Evolutionary conservation across 306 rosid genomes (phyloP).

Genomic region (Dicorynia guianensis): DNA sequence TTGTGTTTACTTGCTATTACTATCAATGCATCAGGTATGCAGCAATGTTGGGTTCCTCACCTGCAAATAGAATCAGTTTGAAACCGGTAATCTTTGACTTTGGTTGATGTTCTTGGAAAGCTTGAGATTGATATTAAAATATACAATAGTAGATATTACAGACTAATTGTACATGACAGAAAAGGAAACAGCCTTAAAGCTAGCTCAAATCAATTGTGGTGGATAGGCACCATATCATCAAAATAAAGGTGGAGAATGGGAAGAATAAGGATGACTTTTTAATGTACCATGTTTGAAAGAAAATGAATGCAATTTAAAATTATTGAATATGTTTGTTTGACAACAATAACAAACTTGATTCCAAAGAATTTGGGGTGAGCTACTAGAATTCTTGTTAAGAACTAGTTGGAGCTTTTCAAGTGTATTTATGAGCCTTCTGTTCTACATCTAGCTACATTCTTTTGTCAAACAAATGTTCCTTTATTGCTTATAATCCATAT

Average conservation of each 20-base stretch:
- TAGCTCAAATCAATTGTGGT: constrained; percentile 31
- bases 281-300: neutral
- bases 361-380: too few species aligned
- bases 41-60: constrained; percentile 90
- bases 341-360: too few species aligned
- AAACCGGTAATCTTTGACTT: constrained; percentile 65
- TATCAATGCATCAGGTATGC: constrained; percentile 75
- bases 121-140: constrained; percentile 4
- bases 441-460: too few species aligned
- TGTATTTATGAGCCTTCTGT: too few species aligned
- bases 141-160: constrained; percentile 27
- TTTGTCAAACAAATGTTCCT: too few species aligned
- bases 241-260: constrained; percentile 13
- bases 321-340: too few species aligned
- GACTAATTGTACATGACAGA: constrained; percentile 8
- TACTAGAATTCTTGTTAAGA: too few species aligned
- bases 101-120: constrained; percentile 16
- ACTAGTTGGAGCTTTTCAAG: too few species aligned
- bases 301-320: neutral
- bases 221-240: neutral
- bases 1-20: constrained; percentile 16
- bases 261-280: neutral
- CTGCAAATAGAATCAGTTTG: constrained; percentile 65
- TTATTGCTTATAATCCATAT: too few species aligned
- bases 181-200: constrained; percentile 15